phyloP scores from a whole-genome alignment of 2,329 filamentous ascomycete species.

The Neurospora sp. region DNA sequence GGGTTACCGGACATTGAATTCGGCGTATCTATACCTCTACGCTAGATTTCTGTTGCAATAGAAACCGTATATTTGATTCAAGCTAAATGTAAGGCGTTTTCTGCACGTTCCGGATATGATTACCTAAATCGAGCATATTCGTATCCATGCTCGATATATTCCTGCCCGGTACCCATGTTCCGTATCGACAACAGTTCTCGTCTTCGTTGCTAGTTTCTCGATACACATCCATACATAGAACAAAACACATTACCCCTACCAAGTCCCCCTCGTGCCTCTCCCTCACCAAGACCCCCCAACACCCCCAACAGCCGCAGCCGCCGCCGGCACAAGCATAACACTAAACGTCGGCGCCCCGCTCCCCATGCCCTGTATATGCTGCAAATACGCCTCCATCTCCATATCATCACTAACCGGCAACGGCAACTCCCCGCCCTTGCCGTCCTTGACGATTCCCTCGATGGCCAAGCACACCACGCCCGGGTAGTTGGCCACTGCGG shows the following conservation, averaged over 20 bases:
- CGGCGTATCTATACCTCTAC: too few relatives aligned
- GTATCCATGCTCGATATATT: not conserved
- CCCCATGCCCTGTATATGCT: conserved; percentile 42
- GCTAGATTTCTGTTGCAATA: not conserved
- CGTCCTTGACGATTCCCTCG: conserved; percentile 55
- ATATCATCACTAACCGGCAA: conserved; percentile 60
- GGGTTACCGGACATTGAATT: not conserved
- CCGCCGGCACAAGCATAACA: conserved; percentile 22
- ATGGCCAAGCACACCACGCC: conserved; percentile 49
- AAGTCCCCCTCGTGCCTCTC: not conserved
- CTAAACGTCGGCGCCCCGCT: conserved; percentile 32
- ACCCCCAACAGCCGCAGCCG: not conserved
- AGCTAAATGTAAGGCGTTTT: not conserved
- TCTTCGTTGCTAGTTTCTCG: not conserved
- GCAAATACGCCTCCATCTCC: conserved; percentile 62
- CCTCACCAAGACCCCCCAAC: not conserved
- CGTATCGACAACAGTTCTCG: not conserved
- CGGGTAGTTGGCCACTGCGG: conserved; percentile 51
- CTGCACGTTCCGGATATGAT: not conserved
- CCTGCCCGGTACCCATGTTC: not conserved
- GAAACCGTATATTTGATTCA: not conserved
- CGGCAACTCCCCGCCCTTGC: conserved; percentile 48
- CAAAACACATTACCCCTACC: not conserved
- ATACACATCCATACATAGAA: not conserved
- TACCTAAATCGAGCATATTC: not conserved